Evolutionary conservation across 495 filamentous ascomycete genomes (phyloP).

Genomic region (Neurospora sp.): DNA sequence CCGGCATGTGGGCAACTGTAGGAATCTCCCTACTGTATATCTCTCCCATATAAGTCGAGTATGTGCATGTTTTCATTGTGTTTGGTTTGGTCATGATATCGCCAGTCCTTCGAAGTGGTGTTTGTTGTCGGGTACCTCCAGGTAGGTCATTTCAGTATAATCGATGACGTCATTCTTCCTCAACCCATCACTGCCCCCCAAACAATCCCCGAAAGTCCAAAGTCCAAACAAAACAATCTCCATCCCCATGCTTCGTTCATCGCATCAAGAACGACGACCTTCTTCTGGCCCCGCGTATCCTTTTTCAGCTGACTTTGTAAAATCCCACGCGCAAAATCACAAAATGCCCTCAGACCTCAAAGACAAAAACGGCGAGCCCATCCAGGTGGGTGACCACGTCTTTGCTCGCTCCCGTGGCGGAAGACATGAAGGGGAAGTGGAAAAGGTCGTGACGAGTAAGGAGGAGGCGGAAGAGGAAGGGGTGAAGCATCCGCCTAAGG

Average conservation of each 20-base stretch:
- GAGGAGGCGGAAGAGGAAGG: constrained; percentile 26
- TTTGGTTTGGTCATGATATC: background rate
- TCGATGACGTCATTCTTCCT: background rate
- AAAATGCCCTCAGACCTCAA: constrained; percentile 17
- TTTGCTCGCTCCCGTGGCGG: constrained; percentile 26
- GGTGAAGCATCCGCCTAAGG: constrained; percentile 37
- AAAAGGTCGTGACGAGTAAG: constrained; percentile 24
- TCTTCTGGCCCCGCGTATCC: background rate
- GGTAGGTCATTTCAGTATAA: background rate
- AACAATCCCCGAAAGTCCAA: background rate
- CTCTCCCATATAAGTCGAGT: background rate
- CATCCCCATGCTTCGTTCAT: background rate
- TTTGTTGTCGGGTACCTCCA: background rate
- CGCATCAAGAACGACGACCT: background rate
- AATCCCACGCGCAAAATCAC: background rate
- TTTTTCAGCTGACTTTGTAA: background rate
- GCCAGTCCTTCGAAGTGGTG: background rate
- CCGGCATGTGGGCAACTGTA: background rate
- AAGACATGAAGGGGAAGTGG: constrained; percentile 27
- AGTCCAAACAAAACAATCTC: background rate
- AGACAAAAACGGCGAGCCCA: constrained; percentile 26
- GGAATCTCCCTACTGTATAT: background rate
- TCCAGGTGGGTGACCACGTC: constrained; percentile 28
- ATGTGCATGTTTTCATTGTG: background rate
- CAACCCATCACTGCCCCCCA: background rate